Evolutionary conservation across 1,284 basidiomycete species (phyloP), one percentile per base, ranked within the genome.

Genomic region (Pseudozyma pruni): DNA sequence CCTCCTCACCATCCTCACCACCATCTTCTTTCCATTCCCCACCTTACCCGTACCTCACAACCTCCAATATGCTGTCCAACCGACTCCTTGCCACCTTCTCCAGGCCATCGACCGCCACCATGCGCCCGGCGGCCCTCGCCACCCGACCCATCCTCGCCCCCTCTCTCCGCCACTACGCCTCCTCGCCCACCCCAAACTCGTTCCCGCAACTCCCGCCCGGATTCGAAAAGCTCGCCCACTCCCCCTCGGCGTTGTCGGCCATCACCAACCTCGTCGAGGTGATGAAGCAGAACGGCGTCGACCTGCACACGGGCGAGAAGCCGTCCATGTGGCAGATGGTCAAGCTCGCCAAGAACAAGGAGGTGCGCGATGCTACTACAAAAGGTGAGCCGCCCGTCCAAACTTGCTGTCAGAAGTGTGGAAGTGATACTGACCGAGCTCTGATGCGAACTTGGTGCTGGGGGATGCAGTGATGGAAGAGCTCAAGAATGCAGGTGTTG

Each of bases 371-470:
- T 25, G 63, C 63, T 8, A 76, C 70, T 1, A 61, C 58, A 14
- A 75, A 76, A 47, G 74, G 76, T 78, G 53, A 37, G 75, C 29
- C n/a, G n/a, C n/a, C n/a, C n/a, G n/a, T n/a, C n/a, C 31, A n/a
- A 16, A 17, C 29, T 31, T 43, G 17, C 41, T 19, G 29, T 11
- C 7, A 31, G 14, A 14, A 16, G 22, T n/a, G 39, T 8, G 13
- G 14, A 16, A 27, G 20, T 25, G 39, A 40, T 14, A 20, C 22
- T 7, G 34, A 8, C 17, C 41, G 39, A 35, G 40, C 42, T n/a
- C n/a, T n/a, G n/a, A 29, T 45, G 11, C 13, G 8, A 1, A 14
- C 13, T 22, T 27, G 33, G 9, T 16, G 13, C 13, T 17, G 3
- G 10, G n/a, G n/a, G 4, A 17, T 11, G 31, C 43, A 78, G 76